A percentile compares a stretch with the other conserved stretches of the same genome.
These are phyloP conservation scores for Melastoma malabathricum DNA, from an alignment of 345 rosid genomes.

Conservation along the genomic window DNA sequence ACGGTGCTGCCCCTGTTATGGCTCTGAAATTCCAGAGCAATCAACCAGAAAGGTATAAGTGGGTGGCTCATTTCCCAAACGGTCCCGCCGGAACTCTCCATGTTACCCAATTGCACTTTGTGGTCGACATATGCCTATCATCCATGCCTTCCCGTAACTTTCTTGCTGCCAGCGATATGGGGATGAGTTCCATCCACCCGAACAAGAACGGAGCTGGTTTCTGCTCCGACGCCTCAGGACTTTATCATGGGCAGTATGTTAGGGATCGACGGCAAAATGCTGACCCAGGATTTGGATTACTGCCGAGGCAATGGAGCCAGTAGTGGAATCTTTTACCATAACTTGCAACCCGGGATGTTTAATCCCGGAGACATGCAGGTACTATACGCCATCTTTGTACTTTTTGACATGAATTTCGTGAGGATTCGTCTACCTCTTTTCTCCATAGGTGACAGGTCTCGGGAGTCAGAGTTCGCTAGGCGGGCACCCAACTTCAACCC, in stretches of 20 bases:
- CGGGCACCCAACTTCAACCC: conserved; percentile 21
- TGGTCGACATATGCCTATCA: conserved; percentile 62
- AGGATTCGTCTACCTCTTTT: neutral
- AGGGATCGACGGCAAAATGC: conserved; percentile 30
- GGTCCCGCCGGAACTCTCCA: conserved; percentile 19
- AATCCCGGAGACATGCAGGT: conserved; percentile 73
- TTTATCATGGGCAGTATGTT: conserved; percentile 25
- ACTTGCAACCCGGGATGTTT: conserved; percentile 34
- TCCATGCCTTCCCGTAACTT: conserved; percentile 55
- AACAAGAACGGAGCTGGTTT: conserved; percentile 21
- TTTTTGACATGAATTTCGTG: neutral
- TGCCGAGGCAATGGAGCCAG: conserved; percentile 33
- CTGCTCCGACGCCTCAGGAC: conserved; percentile 33
- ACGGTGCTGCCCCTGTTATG: conserved; percentile 21
- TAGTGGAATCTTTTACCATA: conserved; percentile 45
- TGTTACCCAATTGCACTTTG: conserved; percentile 19
- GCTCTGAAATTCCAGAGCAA: conserved; percentile 28
- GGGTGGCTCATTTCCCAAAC: conserved; percentile 25
- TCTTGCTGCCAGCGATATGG: conserved; percentile 26
- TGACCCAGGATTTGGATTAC: conserved; percentile 38
- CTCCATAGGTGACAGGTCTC: conserved; percentile 30
- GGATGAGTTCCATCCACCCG: conserved; percentile 24
- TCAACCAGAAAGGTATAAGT: conserved; percentile 27
- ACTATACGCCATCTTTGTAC: conserved; percentile 1
- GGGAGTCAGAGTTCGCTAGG: conserved; percentile 42